Conservation (phyloP, 441 rosid genomes). For the Mallotus japonicus region DNA sequence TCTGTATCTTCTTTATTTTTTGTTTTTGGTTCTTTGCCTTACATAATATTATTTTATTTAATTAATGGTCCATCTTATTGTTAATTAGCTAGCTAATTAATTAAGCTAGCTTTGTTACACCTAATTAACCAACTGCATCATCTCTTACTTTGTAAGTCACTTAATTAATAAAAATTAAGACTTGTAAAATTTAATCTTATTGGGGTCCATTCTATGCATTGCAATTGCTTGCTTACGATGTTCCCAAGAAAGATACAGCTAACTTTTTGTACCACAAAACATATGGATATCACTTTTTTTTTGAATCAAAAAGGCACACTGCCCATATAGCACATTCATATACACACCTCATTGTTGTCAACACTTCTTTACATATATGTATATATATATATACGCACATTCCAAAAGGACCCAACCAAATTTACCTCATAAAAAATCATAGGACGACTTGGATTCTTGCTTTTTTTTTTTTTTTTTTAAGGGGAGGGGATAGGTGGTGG, state of each 20-base stretch:
- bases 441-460: too few species aligned
- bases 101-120: conserved; percentile 39
- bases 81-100: conserved; percentile 7
- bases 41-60: not conserved
- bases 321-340: not conserved
- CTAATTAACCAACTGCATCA: conserved; percentile 47
- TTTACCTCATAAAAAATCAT: not conserved
- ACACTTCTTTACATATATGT: not conserved
- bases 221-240: conserved; percentile 17
- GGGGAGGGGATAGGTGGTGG: too few species aligned
- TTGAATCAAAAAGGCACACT: too few species aligned
- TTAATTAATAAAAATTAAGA: conserved; percentile 24
- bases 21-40: not conserved
- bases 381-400: not conserved
- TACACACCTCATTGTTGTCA: conserved; percentile 1
- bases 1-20: conserved; percentile 23
- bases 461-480: too few species aligned
- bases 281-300: conserved; percentile 8
- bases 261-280: conserved; percentile 15
- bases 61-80: conserved; percentile 23
- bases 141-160: conserved; percentile 60
- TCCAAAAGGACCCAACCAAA: not conserved
- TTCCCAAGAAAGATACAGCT: conserved; percentile 32
- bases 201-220: conserved; percentile 18
- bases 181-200: conserved; percentile 1